Base-by-base conservation (phyloP, 495 filamentous ascomycete genomes). In the Polyplosphaeria fusca region DNA sequence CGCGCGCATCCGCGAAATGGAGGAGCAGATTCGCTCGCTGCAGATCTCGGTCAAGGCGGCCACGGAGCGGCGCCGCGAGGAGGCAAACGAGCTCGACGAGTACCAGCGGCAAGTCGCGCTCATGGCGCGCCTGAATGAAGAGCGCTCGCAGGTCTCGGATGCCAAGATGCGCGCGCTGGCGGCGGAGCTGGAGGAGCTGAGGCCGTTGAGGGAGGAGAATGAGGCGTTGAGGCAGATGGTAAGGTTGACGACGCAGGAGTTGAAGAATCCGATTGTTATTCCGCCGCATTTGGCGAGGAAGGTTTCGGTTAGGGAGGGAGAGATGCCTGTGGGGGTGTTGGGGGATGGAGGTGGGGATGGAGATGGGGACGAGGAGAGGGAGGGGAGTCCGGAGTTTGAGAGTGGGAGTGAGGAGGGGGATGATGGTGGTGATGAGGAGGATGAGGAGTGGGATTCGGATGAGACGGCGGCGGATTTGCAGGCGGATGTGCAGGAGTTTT, bases 41-140 rank as follows among this genome's bases (percentile, higher is more conserved):
- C 91, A 96, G 71, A 75, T 91, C 46, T 91, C 37, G 82, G 76
- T 67, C 71, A 77, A 79, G 39, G 76, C 82, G 45, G 77, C 76
- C 24, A 73, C 73, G 11, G 43, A 60, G 38, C 61, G 69, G 4
- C 74, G 81, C 63, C 68, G 71, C 50, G 70, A 79, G 68, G 73
- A 78, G 74, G 65, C 74, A 69, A 86, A 90, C 71, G 83, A 84
- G 55, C 72, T 96, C 23, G 91, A 95, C 62, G 89, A 96, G 66
- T 99, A 97, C 66, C 94, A 97, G 72, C 85, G 82, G 52, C 80
- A 84, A 58, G 91, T 97, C 5, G 77, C 83, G 26, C 80, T 83
- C 41, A 86, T 99, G 83, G 91, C 96, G 70, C 82, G 89, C 37
- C 76, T 91, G 61, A 95, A 96, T 91, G 92, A 96, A 68, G 93